phyloP scores from a whole-genome alignment of 176 grass and related monocot species.

The Hsuehochloa calcarea region DNA sequence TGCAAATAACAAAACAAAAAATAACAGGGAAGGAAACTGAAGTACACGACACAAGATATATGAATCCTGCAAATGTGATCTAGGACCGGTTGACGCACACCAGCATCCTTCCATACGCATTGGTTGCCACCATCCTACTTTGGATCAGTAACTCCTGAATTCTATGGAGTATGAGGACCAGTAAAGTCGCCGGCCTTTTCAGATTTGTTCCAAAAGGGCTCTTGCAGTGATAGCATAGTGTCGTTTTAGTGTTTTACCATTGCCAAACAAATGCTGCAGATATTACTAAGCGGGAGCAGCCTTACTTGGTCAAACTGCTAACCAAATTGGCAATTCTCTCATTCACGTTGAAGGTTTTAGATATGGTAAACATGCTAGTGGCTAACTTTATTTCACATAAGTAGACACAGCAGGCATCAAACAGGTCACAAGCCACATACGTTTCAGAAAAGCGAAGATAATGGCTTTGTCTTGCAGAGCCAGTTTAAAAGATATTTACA shows the following conservation, averaged over 20 bases:
- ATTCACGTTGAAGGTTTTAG: background rate
- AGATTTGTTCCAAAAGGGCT: background rate
- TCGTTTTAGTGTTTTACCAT: background rate
- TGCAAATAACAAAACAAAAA: background rate
- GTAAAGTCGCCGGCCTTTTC: background rate
- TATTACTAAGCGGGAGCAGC: background rate
- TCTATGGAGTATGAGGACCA: background rate
- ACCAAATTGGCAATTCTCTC: background rate
- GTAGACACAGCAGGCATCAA: constrained; percentile 12
- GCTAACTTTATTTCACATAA: constrained; percentile 41
- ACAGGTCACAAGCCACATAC: constrained; percentile 38
- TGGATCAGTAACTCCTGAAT: background rate
- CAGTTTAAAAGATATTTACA: constrained; percentile 47
- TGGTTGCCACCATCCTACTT: background rate
- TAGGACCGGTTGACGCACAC: background rate
- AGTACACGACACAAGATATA: background rate
- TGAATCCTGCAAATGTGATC: background rate
- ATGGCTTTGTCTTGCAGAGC: constrained; percentile 19
- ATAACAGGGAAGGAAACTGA: background rate
- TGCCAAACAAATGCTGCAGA: background rate
- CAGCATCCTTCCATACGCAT: background rate
- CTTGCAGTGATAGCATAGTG: background rate
- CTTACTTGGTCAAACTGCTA: constrained; percentile 19
- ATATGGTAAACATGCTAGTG: constrained; percentile 3
- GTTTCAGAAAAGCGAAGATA: constrained; percentile 34